Percentiles rank a stretch among this genome's conserved stretches.
Evolutionary conservation across 441 rosid species (phyloP).

Genomic region (Syzygium malaccense): DNA sequence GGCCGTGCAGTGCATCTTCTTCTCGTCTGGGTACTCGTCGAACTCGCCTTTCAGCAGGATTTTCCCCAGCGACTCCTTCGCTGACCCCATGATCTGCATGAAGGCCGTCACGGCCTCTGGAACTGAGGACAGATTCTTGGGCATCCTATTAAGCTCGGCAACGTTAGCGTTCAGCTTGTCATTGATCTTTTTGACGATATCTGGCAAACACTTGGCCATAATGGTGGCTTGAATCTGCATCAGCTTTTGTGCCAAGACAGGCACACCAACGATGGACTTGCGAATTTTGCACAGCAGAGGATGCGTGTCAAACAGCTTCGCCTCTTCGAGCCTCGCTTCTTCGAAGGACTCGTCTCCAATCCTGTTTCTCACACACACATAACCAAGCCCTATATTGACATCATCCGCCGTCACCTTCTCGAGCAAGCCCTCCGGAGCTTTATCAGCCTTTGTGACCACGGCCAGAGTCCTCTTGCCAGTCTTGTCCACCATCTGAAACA

Average conservation of each 20-base stretch:
- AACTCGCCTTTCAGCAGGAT: conserved; percentile 3
- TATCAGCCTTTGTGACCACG: background rate
- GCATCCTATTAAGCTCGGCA: background rate
- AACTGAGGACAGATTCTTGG: background rate
- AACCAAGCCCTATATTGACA: conserved; percentile 7
- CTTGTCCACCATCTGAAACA: background rate
- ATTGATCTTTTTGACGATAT: conserved; percentile 2
- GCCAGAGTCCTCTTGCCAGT: conserved; percentile 5
- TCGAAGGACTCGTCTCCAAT: conserved; percentile 1
- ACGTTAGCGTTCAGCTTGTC: conserved; percentile 1
- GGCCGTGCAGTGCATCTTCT: conserved; percentile 1
- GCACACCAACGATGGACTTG: conserved; percentile 6
- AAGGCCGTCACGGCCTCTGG: conserved; percentile 5
- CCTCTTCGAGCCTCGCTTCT: conserved; percentile 1
- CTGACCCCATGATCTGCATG: conserved; percentile 11
- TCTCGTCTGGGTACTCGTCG: conserved; percentile 3
- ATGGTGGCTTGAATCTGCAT: conserved; percentile 5
- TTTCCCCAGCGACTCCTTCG: conserved; percentile 6
- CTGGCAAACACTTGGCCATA: conserved; percentile 4
- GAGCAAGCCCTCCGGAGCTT: conserved; percentile 2
- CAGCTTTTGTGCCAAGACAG: conserved; percentile 7
- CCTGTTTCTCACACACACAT: conserved; percentile 6
- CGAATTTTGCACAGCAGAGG: background rate
- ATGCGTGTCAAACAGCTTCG: background rate
- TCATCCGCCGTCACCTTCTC: conserved; percentile 6